Base-by-base conservation (phyloP, 495 filamentous ascomycete species). In the Aeminium ludgeri region DNA sequence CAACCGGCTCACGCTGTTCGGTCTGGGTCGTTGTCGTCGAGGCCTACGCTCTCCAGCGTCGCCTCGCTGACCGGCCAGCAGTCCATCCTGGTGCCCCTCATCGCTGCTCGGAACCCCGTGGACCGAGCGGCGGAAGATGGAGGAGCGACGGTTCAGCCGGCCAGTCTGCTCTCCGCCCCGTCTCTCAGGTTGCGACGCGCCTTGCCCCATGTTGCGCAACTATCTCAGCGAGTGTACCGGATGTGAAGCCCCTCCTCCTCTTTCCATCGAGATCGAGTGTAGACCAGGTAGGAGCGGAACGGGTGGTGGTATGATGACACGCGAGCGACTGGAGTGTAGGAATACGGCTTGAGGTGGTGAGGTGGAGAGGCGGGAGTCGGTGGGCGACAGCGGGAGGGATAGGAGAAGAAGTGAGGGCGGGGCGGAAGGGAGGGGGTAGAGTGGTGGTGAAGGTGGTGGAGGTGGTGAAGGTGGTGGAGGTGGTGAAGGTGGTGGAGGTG, bases 41-140 rank as follows among this genome's bases (percentile, higher is more conserved):
- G 43, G 38, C 30, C 23, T 30, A 11, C 35, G 18, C 1, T 30
- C 15, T 23, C 18, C 11, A 20, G 6, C 20, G 11, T 30, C 23
- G 34, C 31, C 30, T 11, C 41, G 46, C 41, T 44, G 15, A 8
- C 34, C 38, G 6, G 35, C 34, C 17, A 50, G 36, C 34, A 50
- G 30, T 2, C 36, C 43, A 40, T 50, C 43, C 38, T 49, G 30
- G 10, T 38, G 36, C 19, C 36, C 31, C 34, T 37, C 46, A 36
- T 42, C 41, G 36, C 8, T 25, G 23, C 20, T 34, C n/a, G 27
- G 7, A 19, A 33, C 30, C 28, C 31, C 16, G 30, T 39, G 38
- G 2, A 39, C 36, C 17, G 43, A 50, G 17, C 40, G 43, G 13
- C 33, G 34, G n/a, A 46, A 36, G 5, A 46, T 39, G 16, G 43